phyloP scores from a whole-genome alignment of 176 grass and related monocot species.

The Avena eriantha region DNA sequence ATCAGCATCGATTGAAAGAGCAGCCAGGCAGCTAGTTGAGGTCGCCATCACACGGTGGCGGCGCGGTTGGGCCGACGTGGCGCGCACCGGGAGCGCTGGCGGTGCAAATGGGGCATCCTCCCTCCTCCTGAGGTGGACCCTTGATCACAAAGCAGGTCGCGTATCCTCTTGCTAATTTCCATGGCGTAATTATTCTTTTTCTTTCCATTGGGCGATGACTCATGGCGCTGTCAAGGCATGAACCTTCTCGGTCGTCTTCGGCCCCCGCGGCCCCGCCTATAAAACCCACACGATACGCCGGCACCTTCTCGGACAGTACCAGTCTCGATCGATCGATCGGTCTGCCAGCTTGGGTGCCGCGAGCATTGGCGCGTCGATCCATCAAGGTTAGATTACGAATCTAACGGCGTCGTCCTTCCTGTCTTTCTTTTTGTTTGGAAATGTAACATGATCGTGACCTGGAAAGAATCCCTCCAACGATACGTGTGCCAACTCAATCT shows the following conservation, averaged over 20 bases:
- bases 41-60: constrained; percentile 45
- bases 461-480: neutral
- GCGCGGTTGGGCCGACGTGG: constrained; percentile 48
- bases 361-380: constrained; percentile 10
- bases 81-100: constrained; percentile 39
- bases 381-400: constrained; percentile 27
- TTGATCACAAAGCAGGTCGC: neutral
- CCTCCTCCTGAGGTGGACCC: constrained; percentile 34
- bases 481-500: no score
- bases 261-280: constrained; percentile 1
- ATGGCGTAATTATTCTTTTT: constrained; percentile 50
- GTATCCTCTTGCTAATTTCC: constrained; percentile 48
- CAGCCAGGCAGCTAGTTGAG: constrained; percentile 1
- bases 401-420: neutral
- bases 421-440: neutral
- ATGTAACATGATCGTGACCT: constrained; percentile 25
- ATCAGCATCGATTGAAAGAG: neutral
- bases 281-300: constrained; percentile 27
- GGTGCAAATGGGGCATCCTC: constrained; percentile 49
- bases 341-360: neutral
- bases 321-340: neutral
- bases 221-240: neutral
- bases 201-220: constrained; percentile 40
- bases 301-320: constrained; percentile 17
- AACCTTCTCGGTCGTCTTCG: neutral